A percentile compares a stretch with the other conserved stretches of the same genome.
Conservation (phyloP, 2,329 filamentous ascomycete species). For the Cordyceps javanica region DNA sequence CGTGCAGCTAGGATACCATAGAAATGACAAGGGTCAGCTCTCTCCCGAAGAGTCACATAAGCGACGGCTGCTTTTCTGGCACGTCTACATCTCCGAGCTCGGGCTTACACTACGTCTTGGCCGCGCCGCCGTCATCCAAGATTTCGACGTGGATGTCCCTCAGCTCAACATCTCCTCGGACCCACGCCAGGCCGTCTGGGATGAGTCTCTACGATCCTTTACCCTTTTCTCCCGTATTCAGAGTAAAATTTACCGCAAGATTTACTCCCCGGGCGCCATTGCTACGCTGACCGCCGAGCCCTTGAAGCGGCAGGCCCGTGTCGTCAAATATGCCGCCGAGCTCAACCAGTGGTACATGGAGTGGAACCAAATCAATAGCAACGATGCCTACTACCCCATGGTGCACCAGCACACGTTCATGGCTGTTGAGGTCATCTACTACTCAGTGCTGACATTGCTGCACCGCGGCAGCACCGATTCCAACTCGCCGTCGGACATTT, state of each 20-base stretch:
- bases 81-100: constrained; percentile 17
- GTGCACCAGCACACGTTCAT: constrained; percentile 16
- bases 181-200: constrained; percentile 14
- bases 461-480: constrained; percentile 15
- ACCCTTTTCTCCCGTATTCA: constrained; percentile 14
- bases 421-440: constrained; percentile 17
- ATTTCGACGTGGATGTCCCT: constrained; percentile 16
- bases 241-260: constrained; percentile 14
- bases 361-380: constrained; percentile 15
- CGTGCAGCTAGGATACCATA: constrained; percentile 17
- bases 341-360: constrained; percentile 14
- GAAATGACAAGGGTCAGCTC: constrained; percentile 12
- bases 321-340: constrained; percentile 9
- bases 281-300: neutral
- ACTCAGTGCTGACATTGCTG: constrained; percentile 17
- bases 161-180: constrained; percentile 8
- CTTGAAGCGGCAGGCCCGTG: neutral
- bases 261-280: constrained; percentile 13
- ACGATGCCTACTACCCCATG: constrained; percentile 13
- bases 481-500: constrained; percentile 13
- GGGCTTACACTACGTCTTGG: constrained; percentile 16
- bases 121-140: constrained; percentile 15
- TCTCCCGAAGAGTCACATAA: constrained; percentile 10
- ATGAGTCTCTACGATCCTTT: constrained; percentile 7
- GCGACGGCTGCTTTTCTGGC: constrained; percentile 17